Evolutionary conservation across 2,329 filamentous ascomycete genomes (phyloP).

Genomic region (Hypoxylon sp.): DNA sequence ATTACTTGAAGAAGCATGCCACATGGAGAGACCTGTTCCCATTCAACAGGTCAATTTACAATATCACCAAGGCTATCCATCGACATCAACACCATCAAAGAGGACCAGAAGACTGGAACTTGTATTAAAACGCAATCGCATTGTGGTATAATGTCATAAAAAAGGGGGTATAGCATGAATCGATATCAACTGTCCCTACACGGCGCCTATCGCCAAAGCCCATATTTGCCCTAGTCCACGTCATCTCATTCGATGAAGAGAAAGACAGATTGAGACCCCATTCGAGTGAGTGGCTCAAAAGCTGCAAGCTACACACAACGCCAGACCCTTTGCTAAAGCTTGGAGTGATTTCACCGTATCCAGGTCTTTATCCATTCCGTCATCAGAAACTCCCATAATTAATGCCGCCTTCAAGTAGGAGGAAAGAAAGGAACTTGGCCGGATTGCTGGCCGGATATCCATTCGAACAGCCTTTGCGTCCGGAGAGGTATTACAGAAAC

Average conservation of each 20-base stretch:
- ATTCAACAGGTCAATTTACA: neutral
- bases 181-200: constrained; percentile 24
- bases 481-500: constrained; percentile 12
- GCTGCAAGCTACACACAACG: constrained; percentile 11
- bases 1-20: neutral
- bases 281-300: neutral
- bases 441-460: constrained; percentile 30
- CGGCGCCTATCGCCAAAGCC: constrained; percentile 14
- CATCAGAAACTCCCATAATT: constrained; percentile 22
- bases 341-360: constrained; percentile 14
- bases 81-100: neutral
- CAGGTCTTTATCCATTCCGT: constrained; percentile 13
- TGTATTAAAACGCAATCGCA: neutral
- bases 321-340: constrained; percentile 9
- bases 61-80: neutral
- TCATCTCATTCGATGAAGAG: constrained; percentile 10
- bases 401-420: constrained; percentile 2
- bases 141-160: neutral
- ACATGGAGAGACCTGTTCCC: neutral
- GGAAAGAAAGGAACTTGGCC: constrained; percentile 25
- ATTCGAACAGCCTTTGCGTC: constrained; percentile 21
- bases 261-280: neutral
- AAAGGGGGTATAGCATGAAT: constrained; percentile 29
- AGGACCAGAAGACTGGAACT: neutral
- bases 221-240: constrained; percentile 1